Base-by-base conservation (phyloP, 2,329 filamentous ascomycete genomes). In the Monosporascus ibericus region DNA sequence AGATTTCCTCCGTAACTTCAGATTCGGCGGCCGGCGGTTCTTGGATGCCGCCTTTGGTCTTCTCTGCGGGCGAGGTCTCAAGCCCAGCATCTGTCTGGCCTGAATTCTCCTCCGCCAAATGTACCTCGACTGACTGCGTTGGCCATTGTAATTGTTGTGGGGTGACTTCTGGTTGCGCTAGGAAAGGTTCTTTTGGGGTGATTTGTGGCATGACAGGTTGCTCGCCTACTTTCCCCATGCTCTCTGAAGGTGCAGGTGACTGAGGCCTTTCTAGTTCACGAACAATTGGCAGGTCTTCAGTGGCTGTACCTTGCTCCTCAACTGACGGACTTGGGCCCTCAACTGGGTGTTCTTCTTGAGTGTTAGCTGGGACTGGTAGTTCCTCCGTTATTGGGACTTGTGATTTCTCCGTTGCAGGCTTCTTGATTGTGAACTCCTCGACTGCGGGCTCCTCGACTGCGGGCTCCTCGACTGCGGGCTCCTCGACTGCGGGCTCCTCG, bases 61-160 rank as follows among this genome's bases (percentile, higher is more conserved):
- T 48, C 22, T 55, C 55, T 44, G 55, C 54, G 44, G 38, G 25
- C 24, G 44, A 46, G 18, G 49, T 30, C 18, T 57, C 48, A 15
- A 34, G 22, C n/a, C 55, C 51, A 22, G 47, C 25, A 9, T 36
- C 27, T 20, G 20, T 46, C 11, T 44, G 11, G 14, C 11, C 42
- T 14, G 20, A n/a, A 25, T 46, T 22, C 2, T 25, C 22, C 22
- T 30, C 42, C 17, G 7, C 22, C 25, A 22, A 27, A 25, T 22
- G 24, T n/a, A 14, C 11, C 22, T n/a, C 42, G 22, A n/a, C 17
- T n/a, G 24, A 9, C 11, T 46, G 24, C 2, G 42, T 27, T 15
- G 42, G 42, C 42, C 25, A 17, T 46, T 25, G 42, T 17, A 17
- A 20, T n/a, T 40, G 17, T 40, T 40, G 38, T 18, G 9, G 38